phyloP scores from a whole-genome alignment of 2,329 filamentous ascomycete genomes.

The Cladosporium sp. region DNA sequence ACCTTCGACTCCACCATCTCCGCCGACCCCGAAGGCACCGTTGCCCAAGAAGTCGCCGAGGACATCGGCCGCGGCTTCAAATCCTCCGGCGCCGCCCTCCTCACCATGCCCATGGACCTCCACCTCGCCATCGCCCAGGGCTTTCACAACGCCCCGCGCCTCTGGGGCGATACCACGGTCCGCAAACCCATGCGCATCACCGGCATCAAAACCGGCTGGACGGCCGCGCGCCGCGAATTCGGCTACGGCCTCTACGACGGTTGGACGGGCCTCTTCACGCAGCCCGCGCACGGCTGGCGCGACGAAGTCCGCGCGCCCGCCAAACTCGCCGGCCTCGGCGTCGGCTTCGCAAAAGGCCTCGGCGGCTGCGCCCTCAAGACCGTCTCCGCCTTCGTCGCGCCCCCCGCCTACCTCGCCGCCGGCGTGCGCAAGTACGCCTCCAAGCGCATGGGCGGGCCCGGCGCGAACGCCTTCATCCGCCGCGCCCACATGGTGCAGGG shows the following conservation, averaged over 20 bases:
- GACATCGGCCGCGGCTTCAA: constrained; percentile 62
- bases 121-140: constrained; percentile 75
- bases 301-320: constrained; percentile 35
- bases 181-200: constrained; percentile 72
- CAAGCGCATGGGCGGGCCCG: constrained; percentile 38
- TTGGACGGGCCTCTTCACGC: constrained; percentile 66
- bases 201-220: constrained; percentile 67
- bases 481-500: constrained; percentile 28
- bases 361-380: constrained; percentile 77
- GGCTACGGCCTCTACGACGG: constrained; percentile 69
- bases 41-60: constrained; percentile 41
- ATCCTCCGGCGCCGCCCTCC: constrained; percentile 66
- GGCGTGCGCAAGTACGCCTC: constrained; percentile 73
- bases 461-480: constrained; percentile 24
- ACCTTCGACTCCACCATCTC: constrained; percentile 25
- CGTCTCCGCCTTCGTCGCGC: constrained; percentile 56
- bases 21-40: constrained; percentile 22
- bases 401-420: constrained; percentile 78
- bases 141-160: constrained; percentile 77
- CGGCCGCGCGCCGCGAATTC: constrained; percentile 63
- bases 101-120: constrained; percentile 79
- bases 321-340: constrained; percentile 27
- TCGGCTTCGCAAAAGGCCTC: constrained; percentile 73
- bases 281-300: constrained; percentile 63
- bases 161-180: constrained; percentile 80